These are phyloP conservation scores for Monocercomonoides exilis DNA, from an alignment of 78 protist species.

Conservation along the genomic window DNA sequence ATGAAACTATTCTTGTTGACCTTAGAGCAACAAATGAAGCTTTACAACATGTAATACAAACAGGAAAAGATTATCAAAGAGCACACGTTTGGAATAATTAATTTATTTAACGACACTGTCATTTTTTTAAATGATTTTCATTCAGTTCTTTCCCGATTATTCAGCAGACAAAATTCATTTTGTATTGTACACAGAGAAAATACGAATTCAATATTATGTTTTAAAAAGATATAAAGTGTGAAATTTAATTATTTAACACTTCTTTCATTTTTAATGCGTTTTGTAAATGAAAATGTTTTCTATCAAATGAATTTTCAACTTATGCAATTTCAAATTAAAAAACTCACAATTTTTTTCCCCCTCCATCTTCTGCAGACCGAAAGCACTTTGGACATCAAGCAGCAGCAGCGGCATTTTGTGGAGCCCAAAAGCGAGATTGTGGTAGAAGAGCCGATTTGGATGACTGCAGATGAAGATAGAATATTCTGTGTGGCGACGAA, in stretches of 20 bases:
- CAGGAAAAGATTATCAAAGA: neutral
- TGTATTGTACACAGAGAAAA: neutral
- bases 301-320: too few species aligned
- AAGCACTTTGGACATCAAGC: neutral
- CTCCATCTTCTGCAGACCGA: too few species aligned
- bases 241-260: neutral
- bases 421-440: neutral
- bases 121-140: neutral
- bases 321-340: too few species aligned
- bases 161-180: neutral
- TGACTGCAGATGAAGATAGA: neutral
- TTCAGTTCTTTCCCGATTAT: neutral
- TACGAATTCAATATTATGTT: neutral
- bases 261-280: too few species aligned
- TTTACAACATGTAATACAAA: neutral
- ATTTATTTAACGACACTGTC: too few species aligned
- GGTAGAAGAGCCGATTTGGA: neutral
- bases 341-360: too few species aligned
- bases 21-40: neutral
- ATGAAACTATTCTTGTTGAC: neutral
- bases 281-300: too few species aligned
- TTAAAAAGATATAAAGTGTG: neutral
- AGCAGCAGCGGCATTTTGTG: neutral
- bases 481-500: too few species aligned
- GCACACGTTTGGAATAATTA: too few species aligned